phyloP scores from a whole-genome alignment of 2,329 filamentous ascomycete species.

The Sporothrix euskadiensis region DNA sequence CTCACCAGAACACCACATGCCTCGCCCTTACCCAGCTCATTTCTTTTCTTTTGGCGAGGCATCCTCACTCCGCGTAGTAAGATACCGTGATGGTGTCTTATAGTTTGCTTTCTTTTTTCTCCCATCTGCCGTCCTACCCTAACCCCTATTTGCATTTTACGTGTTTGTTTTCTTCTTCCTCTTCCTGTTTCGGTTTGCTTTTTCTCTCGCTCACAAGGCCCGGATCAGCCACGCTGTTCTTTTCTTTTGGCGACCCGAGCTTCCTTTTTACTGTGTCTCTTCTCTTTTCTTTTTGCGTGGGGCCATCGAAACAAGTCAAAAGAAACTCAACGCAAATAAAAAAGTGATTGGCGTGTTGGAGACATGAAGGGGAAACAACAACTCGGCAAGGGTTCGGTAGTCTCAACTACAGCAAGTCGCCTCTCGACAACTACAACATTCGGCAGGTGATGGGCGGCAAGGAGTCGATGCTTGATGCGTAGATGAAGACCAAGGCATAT shows the following conservation, averaged over 20 bases:
- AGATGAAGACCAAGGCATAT: constrained; percentile 37
- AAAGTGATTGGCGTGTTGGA: neutral
- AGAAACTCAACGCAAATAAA: neutral
- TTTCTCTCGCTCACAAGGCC: neutral
- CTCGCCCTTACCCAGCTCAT: neutral
- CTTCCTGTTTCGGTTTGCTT: neutral
- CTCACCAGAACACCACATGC: neutral
- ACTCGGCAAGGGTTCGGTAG: constrained; percentile 28
- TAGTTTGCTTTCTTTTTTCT: neutral
- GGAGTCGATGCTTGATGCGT: constrained; percentile 39
- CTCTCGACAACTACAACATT: constrained; percentile 44
- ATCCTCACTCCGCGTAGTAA: neutral
- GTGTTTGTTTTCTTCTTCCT: neutral
- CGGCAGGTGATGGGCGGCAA: constrained; percentile 35
- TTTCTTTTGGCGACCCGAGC: neutral
- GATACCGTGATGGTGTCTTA: neutral
- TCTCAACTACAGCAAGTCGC: constrained; percentile 52
- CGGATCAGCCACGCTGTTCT: neutral
- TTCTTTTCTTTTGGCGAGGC: neutral
- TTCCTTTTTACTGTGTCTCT: neutral
- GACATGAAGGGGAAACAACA: neutral
- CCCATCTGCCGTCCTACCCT: neutral
- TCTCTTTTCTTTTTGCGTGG: neutral
- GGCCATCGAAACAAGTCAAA: neutral
- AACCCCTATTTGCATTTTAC: neutral